phyloP scores from a whole-genome alignment of 805 yeast genomes.

The Millerago galiae region DNA sequence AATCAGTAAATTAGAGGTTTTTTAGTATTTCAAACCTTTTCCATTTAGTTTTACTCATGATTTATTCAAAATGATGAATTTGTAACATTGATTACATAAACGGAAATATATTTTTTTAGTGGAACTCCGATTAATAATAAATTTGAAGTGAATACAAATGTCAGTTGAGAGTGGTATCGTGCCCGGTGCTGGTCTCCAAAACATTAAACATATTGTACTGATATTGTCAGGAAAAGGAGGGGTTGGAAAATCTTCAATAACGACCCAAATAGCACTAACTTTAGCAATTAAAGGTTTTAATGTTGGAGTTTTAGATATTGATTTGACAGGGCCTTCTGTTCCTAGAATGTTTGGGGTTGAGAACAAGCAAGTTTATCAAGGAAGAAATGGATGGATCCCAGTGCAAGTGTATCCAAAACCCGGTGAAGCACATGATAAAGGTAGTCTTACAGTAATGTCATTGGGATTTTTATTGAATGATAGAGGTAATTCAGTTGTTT shows the following conservation, averaged over 20 bases:
- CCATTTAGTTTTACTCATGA: no score
- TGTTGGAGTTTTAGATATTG: conserved; percentile 95
- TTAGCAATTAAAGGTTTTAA: conserved; percentile 61
- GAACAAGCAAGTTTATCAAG: conserved; percentile 69
- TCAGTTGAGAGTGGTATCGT: background rate
- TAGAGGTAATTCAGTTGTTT: conserved; percentile 86
- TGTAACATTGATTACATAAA: no score
- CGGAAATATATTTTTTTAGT: no score
- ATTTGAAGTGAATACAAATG: background rate
- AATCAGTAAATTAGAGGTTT: no score
- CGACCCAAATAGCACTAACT: conserved; percentile 88
- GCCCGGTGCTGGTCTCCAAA: conserved; percentile 22
- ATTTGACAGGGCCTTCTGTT: conserved; percentile 91
- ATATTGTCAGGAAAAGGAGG: conserved; percentile 95
- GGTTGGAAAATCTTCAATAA: conserved; percentile 93
- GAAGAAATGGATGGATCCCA: conserved; percentile 87
- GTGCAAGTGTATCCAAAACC: conserved; percentile 41
- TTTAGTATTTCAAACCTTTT: no score
- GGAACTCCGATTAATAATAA: background rate
- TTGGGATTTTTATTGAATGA: conserved; percentile 80
- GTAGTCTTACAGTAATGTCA: conserved; percentile 54
- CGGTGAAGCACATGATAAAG: conserved; percentile 15
- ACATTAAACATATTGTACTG: conserved; percentile 70
- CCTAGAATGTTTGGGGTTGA: conserved; percentile 97
- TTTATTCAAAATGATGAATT: no score